Conservation (phyloP, 305 asterid species). For the Coffea humblotiana region DNA sequence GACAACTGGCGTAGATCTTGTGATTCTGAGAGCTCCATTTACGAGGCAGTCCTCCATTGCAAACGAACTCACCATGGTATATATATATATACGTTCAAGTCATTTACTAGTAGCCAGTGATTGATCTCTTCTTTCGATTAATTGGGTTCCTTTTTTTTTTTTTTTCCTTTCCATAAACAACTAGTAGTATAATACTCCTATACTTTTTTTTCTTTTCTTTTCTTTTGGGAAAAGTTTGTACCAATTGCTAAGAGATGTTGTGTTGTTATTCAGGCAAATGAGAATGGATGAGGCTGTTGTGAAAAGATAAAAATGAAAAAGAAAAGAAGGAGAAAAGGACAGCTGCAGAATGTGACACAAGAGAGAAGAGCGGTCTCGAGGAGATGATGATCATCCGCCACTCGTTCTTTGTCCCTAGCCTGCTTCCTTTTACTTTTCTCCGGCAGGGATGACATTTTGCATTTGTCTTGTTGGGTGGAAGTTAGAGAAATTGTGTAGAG, state of each 20-base stretch:
- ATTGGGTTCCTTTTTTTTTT: not conserved
- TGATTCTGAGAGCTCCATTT: slow-evolving; percentile 82
- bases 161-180: not conserved
- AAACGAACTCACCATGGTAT: slow-evolving; percentile 68
- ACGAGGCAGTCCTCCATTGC: slow-evolving; percentile 89
- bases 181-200: not conserved
- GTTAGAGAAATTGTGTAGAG: not conserved
- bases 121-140: not conserved
- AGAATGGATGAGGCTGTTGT: not conserved
- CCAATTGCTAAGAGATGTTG: not conserved
- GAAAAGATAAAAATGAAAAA: not conserved
- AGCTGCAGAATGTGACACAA: not conserved
- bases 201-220: not conserved
- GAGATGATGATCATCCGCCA: slow-evolving; percentile 15
- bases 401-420: slow-evolving; percentile 11
- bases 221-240: too few species aligned
- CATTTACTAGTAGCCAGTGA: not conserved
- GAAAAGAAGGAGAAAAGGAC: not conserved
- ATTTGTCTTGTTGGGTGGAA: slow-evolving; percentile 19
- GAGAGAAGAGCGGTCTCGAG: not conserved
- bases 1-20: slow-evolving; percentile 69
- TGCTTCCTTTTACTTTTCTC: not conserved
- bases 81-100: not conserved
- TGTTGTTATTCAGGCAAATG: slow-evolving; percentile 13
- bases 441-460: slow-evolving; percentile 13